phyloP scores from a whole-genome alignment of 352 stramenopile genomes.

The Phytophthora pisi region DNA sequence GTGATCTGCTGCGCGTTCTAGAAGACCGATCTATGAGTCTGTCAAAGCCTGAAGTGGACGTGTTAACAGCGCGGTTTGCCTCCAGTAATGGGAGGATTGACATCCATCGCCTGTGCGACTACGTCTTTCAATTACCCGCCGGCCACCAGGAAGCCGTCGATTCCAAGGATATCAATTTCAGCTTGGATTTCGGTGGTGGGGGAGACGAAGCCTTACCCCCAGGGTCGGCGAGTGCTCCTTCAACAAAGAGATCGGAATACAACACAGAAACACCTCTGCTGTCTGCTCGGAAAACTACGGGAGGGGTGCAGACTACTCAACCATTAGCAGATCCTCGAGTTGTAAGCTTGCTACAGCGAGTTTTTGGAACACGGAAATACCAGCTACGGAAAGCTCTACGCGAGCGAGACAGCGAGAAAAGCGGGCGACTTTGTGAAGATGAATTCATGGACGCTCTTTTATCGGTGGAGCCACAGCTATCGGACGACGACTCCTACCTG shows the following conservation, averaged over 20 bases:
- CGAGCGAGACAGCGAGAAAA: conserved; percentile 62
- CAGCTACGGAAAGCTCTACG: conserved; percentile 70
- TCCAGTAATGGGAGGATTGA: conserved; percentile 35
- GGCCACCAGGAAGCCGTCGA: conserved; percentile 16
- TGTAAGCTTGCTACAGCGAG: conserved; percentile 50
- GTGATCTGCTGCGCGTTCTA: conserved; percentile 34
- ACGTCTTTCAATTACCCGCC: conserved; percentile 38
- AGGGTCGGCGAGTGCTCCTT: conserved; percentile 2
- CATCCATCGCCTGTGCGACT: conserved; percentile 47
- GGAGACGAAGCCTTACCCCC: conserved; percentile 29
- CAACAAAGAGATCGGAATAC: conserved; percentile 12
- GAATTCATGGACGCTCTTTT: conserved; percentile 80
- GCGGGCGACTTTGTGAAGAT: conserved; percentile 63
- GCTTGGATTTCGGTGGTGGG: conserved; percentile 13
- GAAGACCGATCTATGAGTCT: conserved; percentile 34
- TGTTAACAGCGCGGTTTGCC: conserved; percentile 34
- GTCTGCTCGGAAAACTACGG: conserved; percentile 12
- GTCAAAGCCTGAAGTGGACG: conserved; percentile 40
- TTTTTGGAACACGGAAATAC: conserved; percentile 73
- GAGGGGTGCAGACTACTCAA: conserved; percentile 9
- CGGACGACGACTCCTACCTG: conserved; percentile 76
- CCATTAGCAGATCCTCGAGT: conserved; percentile 35
- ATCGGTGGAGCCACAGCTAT: conserved; percentile 59
- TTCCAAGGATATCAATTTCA: conserved; percentile 25
- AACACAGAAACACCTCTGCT: conserved; percentile 4